Base-by-base conservation (phyloP, 1,284 basidiomycete genomes). In the Apiotrichum mycotoxinovorans region DNA sequence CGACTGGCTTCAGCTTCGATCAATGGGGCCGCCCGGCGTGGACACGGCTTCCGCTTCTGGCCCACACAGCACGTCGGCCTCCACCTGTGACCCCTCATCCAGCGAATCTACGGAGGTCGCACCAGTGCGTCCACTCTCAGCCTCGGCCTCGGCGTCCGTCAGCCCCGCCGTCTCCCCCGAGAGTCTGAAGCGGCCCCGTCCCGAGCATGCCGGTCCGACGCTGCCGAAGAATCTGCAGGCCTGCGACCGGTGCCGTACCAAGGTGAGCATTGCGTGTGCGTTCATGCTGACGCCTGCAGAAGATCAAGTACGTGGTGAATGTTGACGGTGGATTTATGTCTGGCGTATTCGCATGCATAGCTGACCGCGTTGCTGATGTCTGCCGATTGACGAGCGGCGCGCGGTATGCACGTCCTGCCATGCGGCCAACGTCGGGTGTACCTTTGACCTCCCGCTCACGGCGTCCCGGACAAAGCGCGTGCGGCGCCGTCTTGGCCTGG, bases 401-500 rank as follows among this genome's bases (percentile, higher is more conserved):
- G 56, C 60, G 7, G 33, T 51, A 14, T 69, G 67, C 43, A 50
- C 56, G 43, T 51, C 62, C 25, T 69, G 67, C 49, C 46, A 49
- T 27, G 41, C 42, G 8, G 59, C 62, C 7, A 45, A 33, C 8
- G 15, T 57, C 14, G 57, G 51, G 17, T 67, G 64, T 33, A 68
- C 66, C 1, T 68, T 65, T 50, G 63, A 68, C 22, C 37, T 66
- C 45, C 66, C 66, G 4, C 50, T 68, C 9, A 65, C 66, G 2
- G 65, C 60, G 3, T 66, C 66, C 1, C 57, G 66, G 25, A 65
- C 61, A 17, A 68, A 68, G 44, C 61, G 66, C 12, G 58, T 68
- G 30, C 65, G 62, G 11, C 57, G 58, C 18, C 65, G 61, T 2
- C 35, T 63, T 2, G 48, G 53, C 20, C 22, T 43, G 12, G 49